A percentile compares a stretch with the other conserved stretches of the same genome.
phyloP scores from a whole-genome alignment of 495 filamentous ascomycete genomes.

The Acidiella bohemica region DNA sequence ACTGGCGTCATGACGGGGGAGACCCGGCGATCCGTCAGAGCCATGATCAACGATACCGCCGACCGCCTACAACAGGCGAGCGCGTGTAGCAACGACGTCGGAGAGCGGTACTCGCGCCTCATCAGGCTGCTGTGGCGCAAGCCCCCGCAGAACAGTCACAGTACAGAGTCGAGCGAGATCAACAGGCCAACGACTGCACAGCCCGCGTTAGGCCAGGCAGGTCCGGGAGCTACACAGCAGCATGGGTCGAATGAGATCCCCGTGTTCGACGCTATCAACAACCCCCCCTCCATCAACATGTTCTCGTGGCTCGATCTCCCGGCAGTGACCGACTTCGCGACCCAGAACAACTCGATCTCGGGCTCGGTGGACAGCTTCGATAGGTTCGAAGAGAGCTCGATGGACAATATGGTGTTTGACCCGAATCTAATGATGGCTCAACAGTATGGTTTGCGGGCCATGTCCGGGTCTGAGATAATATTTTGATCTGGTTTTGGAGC shows the following conservation, averaged over 20 bases:
- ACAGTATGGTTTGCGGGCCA: conserved; percentile 6
- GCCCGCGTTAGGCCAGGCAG: neutral
- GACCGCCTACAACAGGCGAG: conserved; percentile 16
- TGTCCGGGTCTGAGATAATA: conserved; percentile 8
- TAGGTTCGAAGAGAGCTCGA: conserved; percentile 5
- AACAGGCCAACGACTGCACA: neutral
- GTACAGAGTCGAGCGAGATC: too few species aligned
- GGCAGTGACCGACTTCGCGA: conserved; percentile 18
- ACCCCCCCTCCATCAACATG: conserved; percentile 12
- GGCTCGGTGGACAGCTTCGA: conserved; percentile 10
- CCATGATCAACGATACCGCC: conserved; percentile 16
- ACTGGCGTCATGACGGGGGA: conserved; percentile 19
- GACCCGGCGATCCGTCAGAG: conserved; percentile 7
- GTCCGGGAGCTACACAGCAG: neutral
- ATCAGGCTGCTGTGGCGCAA: conserved; percentile 16
- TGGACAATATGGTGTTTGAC: conserved; percentile 12
- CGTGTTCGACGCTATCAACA: conserved; percentile 6
- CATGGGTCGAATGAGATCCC: neutral
- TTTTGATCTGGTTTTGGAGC: conserved; percentile 9
- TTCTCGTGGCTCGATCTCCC: conserved; percentile 20
- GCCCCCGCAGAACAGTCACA: conserved; percentile 4
- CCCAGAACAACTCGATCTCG: conserved; percentile 12
- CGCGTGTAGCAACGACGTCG: conserved; percentile 17
- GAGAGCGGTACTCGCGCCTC: conserved; percentile 17
- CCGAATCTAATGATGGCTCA: conserved; percentile 9